These are phyloP conservation scores for Hericium coralloides DNA, from an alignment of 768 basidiomycete species.

Conservation along the genomic window DNA sequence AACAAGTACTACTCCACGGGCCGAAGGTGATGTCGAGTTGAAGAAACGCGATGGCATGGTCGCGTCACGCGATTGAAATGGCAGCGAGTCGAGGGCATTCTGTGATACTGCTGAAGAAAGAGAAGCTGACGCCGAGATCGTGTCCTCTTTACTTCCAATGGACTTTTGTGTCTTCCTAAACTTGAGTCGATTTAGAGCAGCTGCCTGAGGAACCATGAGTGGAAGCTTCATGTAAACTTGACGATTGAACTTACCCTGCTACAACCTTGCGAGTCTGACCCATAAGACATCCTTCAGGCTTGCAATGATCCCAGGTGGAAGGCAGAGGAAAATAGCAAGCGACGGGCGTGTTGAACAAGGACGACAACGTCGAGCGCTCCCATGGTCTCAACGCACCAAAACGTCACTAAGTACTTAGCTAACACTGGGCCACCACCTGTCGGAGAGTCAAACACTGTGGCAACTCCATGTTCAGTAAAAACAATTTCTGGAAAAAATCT, in stretches of 20 bases:
- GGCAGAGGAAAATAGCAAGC: neutral
- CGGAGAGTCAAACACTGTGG: no score
- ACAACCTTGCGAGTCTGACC: constrained; percentile 9
- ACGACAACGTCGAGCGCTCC: no score
- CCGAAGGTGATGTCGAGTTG: constrained; percentile 36
- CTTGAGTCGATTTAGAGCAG: constrained; percentile 35
- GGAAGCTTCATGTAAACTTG: neutral
- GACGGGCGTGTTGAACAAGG: no score
- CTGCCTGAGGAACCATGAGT: constrained; percentile 24
- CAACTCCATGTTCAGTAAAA: no score
- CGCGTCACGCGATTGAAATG: constrained; percentile 68
- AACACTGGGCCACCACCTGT: no score
- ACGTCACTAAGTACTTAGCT: no score
- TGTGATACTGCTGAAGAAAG: constrained; percentile 17
- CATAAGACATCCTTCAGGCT: constrained; percentile 8
- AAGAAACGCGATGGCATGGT: constrained; percentile 57
- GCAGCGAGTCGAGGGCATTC: constrained; percentile 27
- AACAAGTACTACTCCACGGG: constrained; percentile 55
- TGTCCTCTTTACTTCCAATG: constrained; percentile 21
- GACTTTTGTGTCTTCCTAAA: constrained; percentile 33
- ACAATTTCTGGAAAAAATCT: no score
- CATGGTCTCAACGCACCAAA: no score
- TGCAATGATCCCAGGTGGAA: neutral
- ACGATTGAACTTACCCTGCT: constrained; percentile 8
- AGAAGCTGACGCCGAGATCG: constrained; percentile 10